A percentile compares a stretch with the other conserved stretches of the same genome.
Evolutionary conservation across 2,329 filamentous ascomycete species (phyloP).

Genomic region (Aspergillus texensis): DNA sequence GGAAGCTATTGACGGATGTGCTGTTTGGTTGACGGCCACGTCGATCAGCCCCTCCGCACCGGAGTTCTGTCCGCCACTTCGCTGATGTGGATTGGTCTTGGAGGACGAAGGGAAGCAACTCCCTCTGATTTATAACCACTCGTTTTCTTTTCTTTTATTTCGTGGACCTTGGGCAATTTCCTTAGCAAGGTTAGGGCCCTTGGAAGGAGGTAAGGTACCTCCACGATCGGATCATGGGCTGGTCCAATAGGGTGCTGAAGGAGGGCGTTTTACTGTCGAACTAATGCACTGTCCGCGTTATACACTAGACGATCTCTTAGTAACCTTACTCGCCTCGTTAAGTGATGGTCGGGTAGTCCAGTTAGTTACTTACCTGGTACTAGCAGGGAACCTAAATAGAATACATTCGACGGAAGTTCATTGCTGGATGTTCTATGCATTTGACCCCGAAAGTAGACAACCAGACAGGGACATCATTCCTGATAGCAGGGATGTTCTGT

Average conservation of each 20-base stretch:
- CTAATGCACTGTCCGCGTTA: conserved; percentile 9
- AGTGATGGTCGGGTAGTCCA: neutral
- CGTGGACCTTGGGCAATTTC: conserved; percentile 9
- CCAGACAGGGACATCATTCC: neutral
- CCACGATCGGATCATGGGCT: conserved; percentile 10
- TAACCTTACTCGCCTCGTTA: neutral
- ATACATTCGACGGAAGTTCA: neutral
- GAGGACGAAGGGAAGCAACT: neutral
- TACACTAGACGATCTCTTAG: conserved; percentile 1
- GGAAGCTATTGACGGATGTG: neutral
- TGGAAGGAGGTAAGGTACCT: conserved; percentile 13
- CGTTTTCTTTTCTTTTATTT: neutral
- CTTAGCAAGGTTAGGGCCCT: neutral
- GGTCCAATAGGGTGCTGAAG: conserved; percentile 3
- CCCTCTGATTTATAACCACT: too few species aligned
- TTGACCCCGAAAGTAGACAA: neutral
- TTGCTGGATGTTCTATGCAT: neutral
- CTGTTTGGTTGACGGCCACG: conserved; percentile 1
- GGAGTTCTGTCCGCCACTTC: conserved; percentile 3
- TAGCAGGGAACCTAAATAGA: neutral
- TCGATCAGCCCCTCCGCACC: conserved; percentile 10
- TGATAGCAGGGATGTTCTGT: neutral
- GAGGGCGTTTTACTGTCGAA: neutral
- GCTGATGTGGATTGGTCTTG: neutral
- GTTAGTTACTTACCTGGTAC: neutral